Base-by-base conservation (phyloP, 345 rosid genomes). In the Salix udensis region DNA sequence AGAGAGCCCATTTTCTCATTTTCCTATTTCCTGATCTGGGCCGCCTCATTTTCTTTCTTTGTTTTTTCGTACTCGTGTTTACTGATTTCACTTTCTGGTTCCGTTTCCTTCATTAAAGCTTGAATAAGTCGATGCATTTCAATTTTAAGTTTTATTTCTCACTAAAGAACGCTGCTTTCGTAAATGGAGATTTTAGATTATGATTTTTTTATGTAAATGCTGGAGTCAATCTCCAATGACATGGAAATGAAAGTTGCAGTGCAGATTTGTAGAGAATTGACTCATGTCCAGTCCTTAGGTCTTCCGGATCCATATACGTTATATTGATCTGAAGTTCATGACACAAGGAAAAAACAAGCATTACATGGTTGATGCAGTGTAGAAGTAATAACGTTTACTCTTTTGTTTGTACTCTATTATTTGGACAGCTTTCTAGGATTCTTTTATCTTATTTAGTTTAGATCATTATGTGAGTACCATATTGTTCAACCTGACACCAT, bases 1-100 rank as follows among this genome's bases (percentile, higher is more conserved):
- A 80, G 94, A 42, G 36, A 48, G 13, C 77, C 76, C 67, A 42
- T 19, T 52, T 74, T 26, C 13, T 31, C n/a, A 15, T 67, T 78
- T 78, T 68, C 42, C 31, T 37, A 65, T 79, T 78, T 78, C 78
- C 73, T 80, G 88, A 85, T 88, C 85, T 87, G 87, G 68, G 68
- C 75, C 46, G 18, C 15, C 4, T 7, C 34, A 46, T 1, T 5
- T 37, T 58, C 61, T n/a, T 16, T 37, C 34, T 34, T 72, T 48
- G 30, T 53, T 71, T 64, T 48, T 19, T 4, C 21, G 18, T 44
- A 2, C 9, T 15, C 2, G 36, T 23, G 34, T 64, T 36, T 60
- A 21, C 21, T 34, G 52, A 48, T 46, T 66, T 44, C 62, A 10
- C 30, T 39, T 7, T 46, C 1, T 44, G 70, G 26, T 61, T 62